Base-by-base conservation (phyloP, 495 filamentous ascomycete species). In the Copromyces sp. region DNA sequence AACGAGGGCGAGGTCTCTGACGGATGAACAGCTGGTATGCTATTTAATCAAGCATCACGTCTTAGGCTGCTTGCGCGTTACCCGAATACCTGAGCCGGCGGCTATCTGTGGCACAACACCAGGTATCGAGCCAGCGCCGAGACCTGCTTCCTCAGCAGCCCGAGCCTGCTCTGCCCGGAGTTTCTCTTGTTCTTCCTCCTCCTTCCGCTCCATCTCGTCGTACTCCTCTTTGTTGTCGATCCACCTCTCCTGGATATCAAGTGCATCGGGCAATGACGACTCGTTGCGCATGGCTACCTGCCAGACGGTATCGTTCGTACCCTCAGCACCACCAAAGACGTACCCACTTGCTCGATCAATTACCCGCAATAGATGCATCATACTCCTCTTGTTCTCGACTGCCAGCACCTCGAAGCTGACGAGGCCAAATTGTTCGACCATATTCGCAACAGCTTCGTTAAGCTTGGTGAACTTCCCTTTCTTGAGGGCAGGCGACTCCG, bases 171-270 rank as follows among this genome's bases (percentile, higher is more conserved):
- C 70, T 74, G 69, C 78, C 75, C 75, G 80, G 75, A 75, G 77
- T 82, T 71, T 86, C 78, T 75, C 80, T 81, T 76, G 74, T 42
- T 90, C 90, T 77, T 93, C 90, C 83, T 90, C 87, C 74, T 91
- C 85, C 78, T 86, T 86, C 77, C 86, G 80, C 83, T 99, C 95
- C 71, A 86, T 77, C 70, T 92, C 92, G 81, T 99, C 95, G 78
- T 92, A 94, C 74, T 89, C 92, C 14, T 97, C 95, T 78, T 93
- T 94, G 40, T 89, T 83, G 81, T 97, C 94, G 11, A 99, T 78
- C 95, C 95, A 99, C 76, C 95, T 84, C 82, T 99, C 95, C 81
- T 99, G 94, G 74, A 98, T 89, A 82, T 99, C 95, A 68, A 88
- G 83, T 3, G 92, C 88, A 79, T 95, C 93, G 88, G 94, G 90